These are phyloP conservation scores for Cladosporium sphaerospermum DNA, from an alignment of 2,329 filamentous ascomycete species.

Conservation along the genomic window DNA sequence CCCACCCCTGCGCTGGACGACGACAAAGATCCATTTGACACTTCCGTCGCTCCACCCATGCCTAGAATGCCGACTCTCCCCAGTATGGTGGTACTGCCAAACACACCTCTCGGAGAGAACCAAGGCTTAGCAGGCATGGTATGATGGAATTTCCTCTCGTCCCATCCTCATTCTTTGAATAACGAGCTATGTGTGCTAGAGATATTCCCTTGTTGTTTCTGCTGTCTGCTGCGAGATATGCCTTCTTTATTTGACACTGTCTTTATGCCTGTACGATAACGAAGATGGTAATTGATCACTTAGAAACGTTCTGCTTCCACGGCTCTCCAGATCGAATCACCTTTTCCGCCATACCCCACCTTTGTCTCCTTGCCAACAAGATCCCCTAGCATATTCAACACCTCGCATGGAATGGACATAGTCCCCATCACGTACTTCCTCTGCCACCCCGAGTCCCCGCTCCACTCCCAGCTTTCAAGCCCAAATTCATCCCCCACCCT, in stretches of 20 bases:
- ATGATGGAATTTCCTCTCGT: neutral
- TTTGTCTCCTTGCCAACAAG: neutral
- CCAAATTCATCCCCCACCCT: slow-evolving; percentile 6
- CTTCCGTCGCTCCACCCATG: slow-evolving; percentile 16
- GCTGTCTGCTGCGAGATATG: too few species aligned
- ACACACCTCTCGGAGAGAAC: neutral
- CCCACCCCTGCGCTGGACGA: slow-evolving; percentile 35
- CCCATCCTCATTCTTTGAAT: too few species aligned
- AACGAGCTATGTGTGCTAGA: too few species aligned
- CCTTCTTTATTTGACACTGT: too few species aligned
- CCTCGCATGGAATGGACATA: neutral
- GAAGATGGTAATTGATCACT: neutral
- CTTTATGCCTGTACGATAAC: too few species aligned
- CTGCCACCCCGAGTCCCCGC: neutral
- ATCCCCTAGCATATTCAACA: neutral
- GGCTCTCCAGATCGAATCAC: neutral
- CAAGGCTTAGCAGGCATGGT: neutral
- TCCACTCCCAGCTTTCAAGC: slow-evolving; percentile 2
- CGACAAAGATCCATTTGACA: slow-evolving; percentile 34
- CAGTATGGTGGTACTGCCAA: neutral
- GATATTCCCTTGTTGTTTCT: too few species aligned
- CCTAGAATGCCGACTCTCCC: slow-evolving; percentile 19
- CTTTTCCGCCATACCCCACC: neutral
- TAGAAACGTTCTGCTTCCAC: neutral
- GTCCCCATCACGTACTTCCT: neutral